Conservation (phyloP, 2,329 filamentous ascomycete species). For the Penicillium crustosum region DNA sequence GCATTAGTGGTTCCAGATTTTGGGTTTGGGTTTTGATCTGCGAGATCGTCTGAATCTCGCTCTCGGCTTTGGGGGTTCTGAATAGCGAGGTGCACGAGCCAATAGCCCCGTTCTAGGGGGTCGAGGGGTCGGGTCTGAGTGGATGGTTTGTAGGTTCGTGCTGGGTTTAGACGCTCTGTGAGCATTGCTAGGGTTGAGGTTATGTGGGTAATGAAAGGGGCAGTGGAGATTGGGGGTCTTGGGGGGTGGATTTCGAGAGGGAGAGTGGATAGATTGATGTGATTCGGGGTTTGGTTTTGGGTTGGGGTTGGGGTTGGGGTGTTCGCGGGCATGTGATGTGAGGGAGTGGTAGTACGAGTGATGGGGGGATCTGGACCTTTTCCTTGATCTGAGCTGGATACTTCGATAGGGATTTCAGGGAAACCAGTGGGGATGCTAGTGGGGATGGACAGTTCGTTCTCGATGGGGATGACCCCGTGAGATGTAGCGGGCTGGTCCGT, state of each 20-base stretch:
- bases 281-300: background rate
- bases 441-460: background rate
- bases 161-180: conserved; percentile 52
- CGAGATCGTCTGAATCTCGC: background rate
- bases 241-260: conserved; percentile 53
- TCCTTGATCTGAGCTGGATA: background rate
- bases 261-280: conserved; percentile 16
- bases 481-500: background rate
- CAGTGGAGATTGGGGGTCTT: conserved; percentile 52
- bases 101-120: conserved; percentile 73
- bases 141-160: conserved; percentile 55
- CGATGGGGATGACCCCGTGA: background rate
- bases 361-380: background rate
- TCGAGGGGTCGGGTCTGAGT: conserved; percentile 52
- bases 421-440: background rate
- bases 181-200: conserved; percentile 58
- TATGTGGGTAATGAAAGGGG: conserved; percentile 54
- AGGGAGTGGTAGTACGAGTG: background rate
- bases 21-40: conserved; percentile 23
- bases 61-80: conserved; percentile 29
- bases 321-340: background rate
- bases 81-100: conserved; percentile 65
- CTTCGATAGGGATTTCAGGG: background rate
- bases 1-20: conserved; percentile 26
- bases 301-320: no score